Percentiles rank a stretch among this genome's conserved stretches.
Evolutionary conservation across 2,329 filamentous ascomycete genomes (phyloP).

Genomic region (Cladosporium sp.): DNA sequence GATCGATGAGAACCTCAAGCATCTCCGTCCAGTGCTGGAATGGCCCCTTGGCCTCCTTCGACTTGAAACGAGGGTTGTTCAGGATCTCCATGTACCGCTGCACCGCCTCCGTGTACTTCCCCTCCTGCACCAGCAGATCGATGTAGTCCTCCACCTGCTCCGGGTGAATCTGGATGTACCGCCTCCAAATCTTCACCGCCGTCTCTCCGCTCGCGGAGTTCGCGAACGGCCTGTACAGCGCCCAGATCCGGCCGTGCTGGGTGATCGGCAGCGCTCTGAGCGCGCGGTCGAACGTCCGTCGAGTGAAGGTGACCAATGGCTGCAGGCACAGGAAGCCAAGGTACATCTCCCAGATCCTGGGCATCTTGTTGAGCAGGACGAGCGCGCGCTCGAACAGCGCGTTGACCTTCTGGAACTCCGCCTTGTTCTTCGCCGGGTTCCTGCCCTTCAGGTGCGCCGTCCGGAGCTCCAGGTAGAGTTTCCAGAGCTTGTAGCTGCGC

Average conservation of each 20-base stretch:
- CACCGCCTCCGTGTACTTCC: slow-evolving; percentile 84
- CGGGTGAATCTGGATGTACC: slow-evolving; percentile 95
- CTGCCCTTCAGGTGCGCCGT: slow-evolving; percentile 60
- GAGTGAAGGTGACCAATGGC: slow-evolving; percentile 80
- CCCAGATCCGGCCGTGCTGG: slow-evolving; percentile 94
- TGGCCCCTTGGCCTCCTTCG: slow-evolving; percentile 87
- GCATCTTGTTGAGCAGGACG: slow-evolving; percentile 97
- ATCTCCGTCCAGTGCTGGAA: slow-evolving; percentile 98
- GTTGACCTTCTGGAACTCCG: slow-evolving; percentile 90
- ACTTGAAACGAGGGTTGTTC: slow-evolving; percentile 83
- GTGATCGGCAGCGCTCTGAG: slow-evolving; percentile 86
- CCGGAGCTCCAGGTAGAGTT: slow-evolving; percentile 86
- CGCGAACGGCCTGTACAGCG: slow-evolving; percentile 82
- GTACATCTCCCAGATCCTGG: slow-evolving; percentile 96
- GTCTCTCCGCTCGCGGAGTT: slow-evolving; percentile 85
- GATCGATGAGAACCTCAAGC: slow-evolving; percentile 87
- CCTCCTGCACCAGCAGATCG: slow-evolving; percentile 73
- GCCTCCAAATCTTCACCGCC: slow-evolving; percentile 85
- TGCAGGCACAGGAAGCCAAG: slow-evolving; percentile 84
- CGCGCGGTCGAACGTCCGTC: slow-evolving; percentile 85
- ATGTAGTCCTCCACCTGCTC: slow-evolving; percentile 95
- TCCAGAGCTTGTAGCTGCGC: slow-evolving; percentile 97
- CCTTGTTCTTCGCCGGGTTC: slow-evolving; percentile 71
- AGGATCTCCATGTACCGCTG: slow-evolving; percentile 86
- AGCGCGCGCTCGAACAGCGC: slow-evolving; percentile 87